Base-by-base conservation (phyloP, 805 yeast species). In the Middelhovenomyces tepae region DNA sequence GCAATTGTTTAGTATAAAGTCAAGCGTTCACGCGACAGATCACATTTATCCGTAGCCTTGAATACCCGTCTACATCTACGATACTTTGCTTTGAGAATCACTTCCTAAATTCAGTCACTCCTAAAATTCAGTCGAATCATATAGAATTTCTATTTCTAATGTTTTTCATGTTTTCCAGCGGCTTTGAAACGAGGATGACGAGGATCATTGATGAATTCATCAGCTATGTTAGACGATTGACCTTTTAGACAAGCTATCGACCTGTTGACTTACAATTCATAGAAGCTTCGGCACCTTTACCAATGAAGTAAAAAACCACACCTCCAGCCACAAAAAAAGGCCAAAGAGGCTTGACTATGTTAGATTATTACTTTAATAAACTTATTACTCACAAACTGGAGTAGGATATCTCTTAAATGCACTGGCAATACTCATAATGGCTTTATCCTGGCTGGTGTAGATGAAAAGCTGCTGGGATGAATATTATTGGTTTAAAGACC, bases 181-280 rank as follows among this genome's bases (percentile, higher is more conserved):
- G 40, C 34, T 31, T 35, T 64, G 57, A 83, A 81, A 68, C 93
- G 79, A 64, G 95, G 95, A 68, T 84, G 82, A 73, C 94, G 80
- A 69, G 94, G 94, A 65, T 84, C 94, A 60, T 84, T 83, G 66
- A 82, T 78, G 69, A 78, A 84, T 64, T 83, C 93, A 46, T 70
- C 71, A 41, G 51, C 50, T 26, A 7, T 5, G 10, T 15, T 7
- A 13, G 5, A 5, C n/a, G 17, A 16, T 15, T 16, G n/a, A n/a
- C 17, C 10, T 13, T 44, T 11, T 7, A 29, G 16, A 18, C 13
- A 16, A 13, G n/a, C 13, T 19, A 25, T 7, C 16, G 8, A 35
- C 15, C 13, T 30, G 16, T 8, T 10, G 4, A 44, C 51, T 15
- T 42, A 37, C 89, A 68, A 69, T 77, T 67, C 60, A 74, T 66